phyloP scores from a whole-genome alignment of 2,329 filamentous ascomycete species.

The Madurella fahalii region DNA sequence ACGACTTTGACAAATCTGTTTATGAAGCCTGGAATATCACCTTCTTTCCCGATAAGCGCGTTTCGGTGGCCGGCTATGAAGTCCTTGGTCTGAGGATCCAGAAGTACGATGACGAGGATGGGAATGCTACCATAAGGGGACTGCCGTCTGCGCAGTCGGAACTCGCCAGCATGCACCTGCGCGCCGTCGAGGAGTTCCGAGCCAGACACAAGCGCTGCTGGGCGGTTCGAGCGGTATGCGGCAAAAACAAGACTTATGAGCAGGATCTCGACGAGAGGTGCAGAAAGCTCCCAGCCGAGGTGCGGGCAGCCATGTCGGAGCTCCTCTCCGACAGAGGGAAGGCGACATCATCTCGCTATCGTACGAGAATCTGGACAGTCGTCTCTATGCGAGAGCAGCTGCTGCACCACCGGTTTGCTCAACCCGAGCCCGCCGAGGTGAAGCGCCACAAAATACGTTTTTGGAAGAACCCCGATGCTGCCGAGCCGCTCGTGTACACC shows the following conservation, averaged over 20 bases:
- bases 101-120: conserved; percentile 3
- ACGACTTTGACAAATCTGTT: conserved; percentile 20
- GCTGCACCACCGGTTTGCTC: conserved; percentile 24
- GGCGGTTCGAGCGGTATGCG: conserved; percentile 21
- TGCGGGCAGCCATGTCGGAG: conserved; percentile 21
- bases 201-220: conserved; percentile 22
- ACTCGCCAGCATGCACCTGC: conserved; percentile 23
- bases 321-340: conserved; percentile 23
- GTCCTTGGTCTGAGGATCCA: conserved; percentile 20
- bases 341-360: conserved; percentile 23
- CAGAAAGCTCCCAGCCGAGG: conserved; percentile 14
- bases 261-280: conserved; percentile 27
- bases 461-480: conserved; percentile 24
- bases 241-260: conserved; percentile 26
- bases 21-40: conserved; percentile 30
- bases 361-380: conserved; percentile 27
- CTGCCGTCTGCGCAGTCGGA: conserved; percentile 24
- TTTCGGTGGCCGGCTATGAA: conserved; percentile 11
- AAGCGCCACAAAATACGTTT: conserved; percentile 23
- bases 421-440: conserved; percentile 17
- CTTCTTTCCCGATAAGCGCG: conserved; percentile 11
- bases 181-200: conserved; percentile 22
- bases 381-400: conserved; percentile 26
- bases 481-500: conserved; percentile 20
- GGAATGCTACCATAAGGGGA: conserved; percentile 1